Conservation (phyloP, 2,329 filamentous ascomycete species). For the Aquanectria penicillioides region DNA sequence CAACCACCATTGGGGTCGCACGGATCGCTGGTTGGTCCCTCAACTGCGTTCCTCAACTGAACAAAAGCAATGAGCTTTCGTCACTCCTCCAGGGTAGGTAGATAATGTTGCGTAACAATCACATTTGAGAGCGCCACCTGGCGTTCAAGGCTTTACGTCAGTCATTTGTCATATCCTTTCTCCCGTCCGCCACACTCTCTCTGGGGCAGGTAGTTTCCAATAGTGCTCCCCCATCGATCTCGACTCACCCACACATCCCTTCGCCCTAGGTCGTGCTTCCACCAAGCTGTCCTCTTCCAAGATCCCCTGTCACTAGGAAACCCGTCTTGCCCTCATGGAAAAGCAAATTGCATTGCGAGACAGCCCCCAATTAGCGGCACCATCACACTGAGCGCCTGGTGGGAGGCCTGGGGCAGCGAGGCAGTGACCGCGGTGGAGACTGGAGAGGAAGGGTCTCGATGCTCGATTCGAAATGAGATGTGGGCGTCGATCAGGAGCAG, state of each 20-base stretch:
- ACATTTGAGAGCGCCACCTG: not conserved
- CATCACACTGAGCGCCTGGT: not conserved
- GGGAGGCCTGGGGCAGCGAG: not conserved
- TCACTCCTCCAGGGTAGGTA: not conserved
- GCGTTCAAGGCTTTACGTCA: not conserved
- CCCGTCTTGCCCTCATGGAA: conserved; percentile 4
- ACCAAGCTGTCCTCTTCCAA: not conserved
- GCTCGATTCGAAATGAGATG: conserved; percentile 12
- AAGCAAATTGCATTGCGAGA: conserved; percentile 32
- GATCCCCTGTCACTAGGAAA: not conserved
- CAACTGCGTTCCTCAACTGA: not conserved
- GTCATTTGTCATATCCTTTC: not conserved
- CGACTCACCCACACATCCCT: too few species aligned
- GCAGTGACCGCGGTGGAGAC: not conserved
- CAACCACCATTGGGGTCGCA: too few species aligned
- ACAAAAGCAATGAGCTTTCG: not conserved
- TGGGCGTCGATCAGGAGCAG: not conserved
- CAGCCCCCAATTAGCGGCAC: conserved; percentile 15
- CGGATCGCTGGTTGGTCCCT: not conserved
- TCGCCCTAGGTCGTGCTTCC: not conserved
- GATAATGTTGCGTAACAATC: not conserved
- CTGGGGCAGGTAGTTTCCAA: too few species aligned
- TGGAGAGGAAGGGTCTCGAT: not conserved
- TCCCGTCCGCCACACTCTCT: conserved; percentile 8
- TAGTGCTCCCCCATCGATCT: not conserved